Conservation (phyloP, 2,329 filamentous ascomycete species). For the Calonectria multiphialidica region DNA sequence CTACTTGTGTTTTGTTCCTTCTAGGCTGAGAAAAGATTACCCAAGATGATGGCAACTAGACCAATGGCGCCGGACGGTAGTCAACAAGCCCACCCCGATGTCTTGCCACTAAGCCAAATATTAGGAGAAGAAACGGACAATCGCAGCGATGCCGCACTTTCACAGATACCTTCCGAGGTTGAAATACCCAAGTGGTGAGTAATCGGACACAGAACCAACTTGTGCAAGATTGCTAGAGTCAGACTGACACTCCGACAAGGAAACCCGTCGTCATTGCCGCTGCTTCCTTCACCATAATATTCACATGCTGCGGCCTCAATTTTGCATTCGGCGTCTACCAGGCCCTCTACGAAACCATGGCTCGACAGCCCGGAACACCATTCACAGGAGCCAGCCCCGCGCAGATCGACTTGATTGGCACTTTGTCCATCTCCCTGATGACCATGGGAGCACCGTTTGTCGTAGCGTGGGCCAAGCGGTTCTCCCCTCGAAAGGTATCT, state of each 20-base stretch:
- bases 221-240: neutral
- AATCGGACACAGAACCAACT: neutral
- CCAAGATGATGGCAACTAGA: neutral
- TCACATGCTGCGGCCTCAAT: slow-evolving; percentile 21
- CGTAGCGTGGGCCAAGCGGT: slow-evolving; percentile 11
- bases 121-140: neutral
- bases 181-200: neutral
- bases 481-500: neutral
- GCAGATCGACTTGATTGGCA: slow-evolving; percentile 14
- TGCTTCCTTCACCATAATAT: slow-evolving; percentile 13
- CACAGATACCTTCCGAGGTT: neutral
- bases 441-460: slow-evolving; percentile 14
- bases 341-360: slow-evolving; percentile 20
- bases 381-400: slow-evolving; percentile 11
- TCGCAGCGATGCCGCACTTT: neutral
- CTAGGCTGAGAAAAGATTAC: neutral
- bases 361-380: neutral
- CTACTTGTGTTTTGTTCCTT: neutral
- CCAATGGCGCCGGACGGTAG: neutral
- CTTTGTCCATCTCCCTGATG: slow-evolving; percentile 7
- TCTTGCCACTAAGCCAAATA: neutral
- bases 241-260: neutral
- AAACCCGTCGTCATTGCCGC: neutral
- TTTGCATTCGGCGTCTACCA: slow-evolving; percentile 27
- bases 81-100: neutral